A percentile compares a stretch with the other conserved stretches of the same genome.
These are phyloP conservation scores for Imleria badia DNA, from an alignment of 768 basidiomycete species.

Conservation along the genomic window DNA sequence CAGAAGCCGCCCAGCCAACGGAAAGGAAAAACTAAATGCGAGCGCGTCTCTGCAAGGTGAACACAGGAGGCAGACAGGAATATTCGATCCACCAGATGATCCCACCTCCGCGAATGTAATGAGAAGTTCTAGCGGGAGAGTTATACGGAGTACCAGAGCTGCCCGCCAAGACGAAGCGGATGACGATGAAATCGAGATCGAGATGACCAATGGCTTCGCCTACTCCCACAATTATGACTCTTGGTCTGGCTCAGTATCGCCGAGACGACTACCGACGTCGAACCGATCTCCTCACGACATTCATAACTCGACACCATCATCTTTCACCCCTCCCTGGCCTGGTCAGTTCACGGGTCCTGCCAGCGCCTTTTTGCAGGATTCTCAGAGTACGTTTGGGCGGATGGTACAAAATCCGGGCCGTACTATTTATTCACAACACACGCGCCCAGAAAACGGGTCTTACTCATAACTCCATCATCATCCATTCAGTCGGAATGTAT, in stretches of 20 bases:
- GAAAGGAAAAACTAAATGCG: slow-evolving; percentile 34
- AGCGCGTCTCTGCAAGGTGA: slow-evolving; percentile 27
- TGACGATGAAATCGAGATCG: slow-evolving; percentile 21
- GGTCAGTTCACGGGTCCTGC: slow-evolving; percentile 48
- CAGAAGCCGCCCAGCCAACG: slow-evolving; percentile 39
- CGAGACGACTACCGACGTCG: slow-evolving; percentile 16
- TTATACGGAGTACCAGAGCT: slow-evolving; percentile 31
- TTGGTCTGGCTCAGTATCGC: slow-evolving; percentile 27
- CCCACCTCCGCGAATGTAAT: slow-evolving; percentile 16
- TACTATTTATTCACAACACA: slow-evolving; percentile 60
- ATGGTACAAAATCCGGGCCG: slow-evolving; percentile 52
- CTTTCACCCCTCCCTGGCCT: slow-evolving; percentile 31
- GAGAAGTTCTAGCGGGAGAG: slow-evolving; percentile 32
- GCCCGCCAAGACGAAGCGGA: slow-evolving; percentile 26
- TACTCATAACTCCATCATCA: slow-evolving; percentile 20
- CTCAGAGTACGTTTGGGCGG: slow-evolving; percentile 40
- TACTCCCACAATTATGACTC: slow-evolving; percentile 20
- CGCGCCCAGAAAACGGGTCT: slow-evolving; percentile 35
- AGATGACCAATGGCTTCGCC: slow-evolving; percentile 23
- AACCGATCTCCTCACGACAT: slow-evolving; percentile 23
- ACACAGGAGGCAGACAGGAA: slow-evolving; percentile 16
- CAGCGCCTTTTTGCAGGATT: slow-evolving; percentile 48
- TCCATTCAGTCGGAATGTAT: slow-evolving; percentile 19
- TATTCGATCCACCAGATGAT: slow-evolving; percentile 22
- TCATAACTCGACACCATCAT: slow-evolving; percentile 18